phyloP scores from a whole-genome alignment of 129 eudicot species.

The Kitagawia praeruptora region DNA sequence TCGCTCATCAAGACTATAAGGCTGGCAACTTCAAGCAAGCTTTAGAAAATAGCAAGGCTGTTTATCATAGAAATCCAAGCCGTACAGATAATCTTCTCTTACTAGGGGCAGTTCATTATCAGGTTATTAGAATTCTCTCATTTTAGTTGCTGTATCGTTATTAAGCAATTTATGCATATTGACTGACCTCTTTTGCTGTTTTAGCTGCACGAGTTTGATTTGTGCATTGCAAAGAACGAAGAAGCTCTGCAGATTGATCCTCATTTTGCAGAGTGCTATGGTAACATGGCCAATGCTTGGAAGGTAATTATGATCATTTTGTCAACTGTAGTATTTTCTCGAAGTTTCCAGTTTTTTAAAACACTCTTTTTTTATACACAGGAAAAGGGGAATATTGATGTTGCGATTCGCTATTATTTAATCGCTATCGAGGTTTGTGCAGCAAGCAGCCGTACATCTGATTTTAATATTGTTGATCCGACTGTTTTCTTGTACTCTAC shows the following conservation, averaged over 20 bases:
- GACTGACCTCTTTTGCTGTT: slow-evolving; percentile 13
- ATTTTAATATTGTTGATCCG: not conserved
- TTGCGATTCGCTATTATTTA: slow-evolving; percentile 84
- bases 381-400: slow-evolving; percentile 97
- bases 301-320: slow-evolving; percentile 38
- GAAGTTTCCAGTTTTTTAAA: not conserved
- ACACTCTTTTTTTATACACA: slow-evolving; percentile 22
- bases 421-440: slow-evolving; percentile 81
- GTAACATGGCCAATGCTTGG: slow-evolving; percentile 99
- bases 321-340: not conserved
- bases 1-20: slow-evolving; percentile 85
- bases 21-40: slow-evolving; percentile 90
- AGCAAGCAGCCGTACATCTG: not conserved
- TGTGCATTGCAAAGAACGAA: slow-evolving; percentile 80
- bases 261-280: slow-evolving; percentile 93
- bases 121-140: slow-evolving; percentile 32
- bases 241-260: slow-evolving; percentile 89
- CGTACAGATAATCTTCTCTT: slow-evolving; percentile 90
- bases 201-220: slow-evolving; percentile 83
- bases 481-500: not conserved
- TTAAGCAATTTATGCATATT: not conserved
- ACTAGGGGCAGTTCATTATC: slow-evolving; percentile 85
- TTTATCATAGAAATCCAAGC: slow-evolving; percentile 70
- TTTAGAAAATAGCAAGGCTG: slow-evolving; percentile 75
- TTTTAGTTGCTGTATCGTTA: slow-evolving; percentile 4